Conservation (phyloP, 169 alveolate genomes). For the Plasmodium chabaudi region DNA sequence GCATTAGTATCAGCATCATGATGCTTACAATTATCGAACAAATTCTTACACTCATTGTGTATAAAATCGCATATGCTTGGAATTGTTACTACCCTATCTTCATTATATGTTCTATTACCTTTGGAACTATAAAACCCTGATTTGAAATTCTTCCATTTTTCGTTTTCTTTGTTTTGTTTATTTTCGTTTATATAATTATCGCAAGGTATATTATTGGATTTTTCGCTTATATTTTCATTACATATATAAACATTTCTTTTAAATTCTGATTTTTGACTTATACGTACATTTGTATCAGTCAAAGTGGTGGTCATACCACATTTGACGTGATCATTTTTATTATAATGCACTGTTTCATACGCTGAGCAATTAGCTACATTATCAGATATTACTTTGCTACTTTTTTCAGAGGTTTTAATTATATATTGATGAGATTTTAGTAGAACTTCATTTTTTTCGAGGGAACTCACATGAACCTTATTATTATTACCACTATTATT, state of each 20-base stretch:
- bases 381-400: not conserved
- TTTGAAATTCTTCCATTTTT: slow-evolving; percentile 44
- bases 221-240: not conserved
- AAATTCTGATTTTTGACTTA: not conserved
- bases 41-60: slow-evolving; percentile 25
- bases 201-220: not conserved
- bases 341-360: not conserved
- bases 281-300: not conserved
- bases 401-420: too few species aligned
- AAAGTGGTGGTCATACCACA: not conserved
- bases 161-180: slow-evolving; percentile 14
- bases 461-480: not conserved
- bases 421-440: too few species aligned
- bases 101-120: slow-evolving; percentile 83
- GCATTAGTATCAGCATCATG: not conserved
- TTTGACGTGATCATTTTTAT: not conserved
- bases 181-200: not conserved
- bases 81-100: slow-evolving; percentile 78
- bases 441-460: too few species aligned
- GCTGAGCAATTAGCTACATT: not conserved
- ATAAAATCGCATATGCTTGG: slow-evolving; percentile 64
- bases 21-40: not conserved
- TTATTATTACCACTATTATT: not conserved
- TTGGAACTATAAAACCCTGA: slow-evolving; percentile 76
- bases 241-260: slow-evolving; percentile 1